phyloP scores from a whole-genome alignment of 2,329 filamentous ascomycete genomes.

The Pezicula radicicola region DNA sequence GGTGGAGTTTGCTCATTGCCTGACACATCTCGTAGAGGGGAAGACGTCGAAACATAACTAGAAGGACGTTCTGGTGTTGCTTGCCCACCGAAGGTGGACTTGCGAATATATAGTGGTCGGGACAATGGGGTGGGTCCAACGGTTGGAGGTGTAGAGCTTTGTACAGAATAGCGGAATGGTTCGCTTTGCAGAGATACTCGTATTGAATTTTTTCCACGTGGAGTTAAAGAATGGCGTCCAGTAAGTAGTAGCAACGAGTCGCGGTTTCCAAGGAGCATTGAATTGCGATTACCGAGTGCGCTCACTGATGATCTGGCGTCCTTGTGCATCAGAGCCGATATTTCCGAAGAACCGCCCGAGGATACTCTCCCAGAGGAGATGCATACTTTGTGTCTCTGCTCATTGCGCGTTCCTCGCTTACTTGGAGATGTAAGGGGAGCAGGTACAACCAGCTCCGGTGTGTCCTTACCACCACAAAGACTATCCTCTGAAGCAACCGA shows the following conservation, averaged over 20 bases:
- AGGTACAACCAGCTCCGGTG: constrained; percentile 18
- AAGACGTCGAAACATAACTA: constrained; percentile 9
- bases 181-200: constrained; percentile 13
- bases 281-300: constrained; percentile 2
- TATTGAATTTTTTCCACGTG: constrained; percentile 1
- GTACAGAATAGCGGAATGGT: constrained; percentile 19
- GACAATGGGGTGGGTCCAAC: constrained; percentile 6
- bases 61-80: constrained; percentile 8
- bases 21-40: constrained; percentile 18
- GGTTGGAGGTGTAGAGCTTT: constrained; percentile 13
- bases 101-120: constrained; percentile 19
- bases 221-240: neutral
- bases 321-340: constrained; percentile 10
- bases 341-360: neutral
- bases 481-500: constrained; percentile 21
- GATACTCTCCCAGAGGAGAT: constrained; percentile 6
- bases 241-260: too few relatives aligned
- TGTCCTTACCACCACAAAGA: constrained; percentile 14
- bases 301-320: constrained; percentile 8
- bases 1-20: constrained; percentile 14
- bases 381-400: constrained; percentile 9
- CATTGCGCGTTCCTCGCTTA: constrained; percentile 8
- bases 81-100: constrained; percentile 22
- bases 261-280: neutral
- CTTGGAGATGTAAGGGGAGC: constrained; percentile 20